These are phyloP conservation scores for Malus orientalis DNA, from an alignment of 306 rosid genomes.

Conservation along the genomic window DNA sequence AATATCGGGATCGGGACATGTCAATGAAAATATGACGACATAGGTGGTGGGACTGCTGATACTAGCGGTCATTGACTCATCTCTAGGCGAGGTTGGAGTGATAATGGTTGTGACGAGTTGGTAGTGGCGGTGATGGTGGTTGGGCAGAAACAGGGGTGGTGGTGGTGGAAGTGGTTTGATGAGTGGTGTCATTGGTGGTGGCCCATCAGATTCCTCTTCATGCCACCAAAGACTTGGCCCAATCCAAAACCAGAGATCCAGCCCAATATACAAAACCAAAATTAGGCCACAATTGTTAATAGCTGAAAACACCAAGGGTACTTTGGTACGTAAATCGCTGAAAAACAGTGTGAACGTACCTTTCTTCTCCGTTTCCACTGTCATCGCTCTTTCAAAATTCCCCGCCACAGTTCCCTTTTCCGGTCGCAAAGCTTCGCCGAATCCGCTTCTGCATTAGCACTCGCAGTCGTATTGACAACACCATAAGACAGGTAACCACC, in stretches of 20 bases:
- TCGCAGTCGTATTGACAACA: neutral
- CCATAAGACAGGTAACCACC: neutral
- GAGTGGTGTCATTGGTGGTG: too few species aligned
- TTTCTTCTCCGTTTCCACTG: neutral
- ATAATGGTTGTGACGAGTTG: too few species aligned
- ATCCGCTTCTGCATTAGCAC: neutral
- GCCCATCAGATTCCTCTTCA: too few species aligned
- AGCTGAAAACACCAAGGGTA: neutral
- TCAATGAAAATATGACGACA: too few species aligned
- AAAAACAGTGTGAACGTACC: neutral
- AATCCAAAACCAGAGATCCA: neutral
- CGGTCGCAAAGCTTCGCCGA: neutral
- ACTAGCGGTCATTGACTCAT: too few species aligned
- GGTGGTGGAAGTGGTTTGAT: too few species aligned
- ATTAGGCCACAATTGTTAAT: neutral
- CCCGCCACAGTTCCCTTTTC: constrained; percentile 23
- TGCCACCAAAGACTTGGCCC: neutral
- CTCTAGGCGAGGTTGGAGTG: too few species aligned
- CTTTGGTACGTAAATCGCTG: neutral
- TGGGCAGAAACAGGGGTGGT: too few species aligned
- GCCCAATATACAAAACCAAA: neutral
- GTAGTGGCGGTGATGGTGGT: too few species aligned
- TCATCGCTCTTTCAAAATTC: constrained; percentile 23
- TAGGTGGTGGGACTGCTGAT: too few species aligned
- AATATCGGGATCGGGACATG: too few species aligned